These are phyloP conservation scores for Butyriboletus loyo DNA, from an alignment of 768 basidiomycete genomes.

Conservation along the genomic window DNA sequence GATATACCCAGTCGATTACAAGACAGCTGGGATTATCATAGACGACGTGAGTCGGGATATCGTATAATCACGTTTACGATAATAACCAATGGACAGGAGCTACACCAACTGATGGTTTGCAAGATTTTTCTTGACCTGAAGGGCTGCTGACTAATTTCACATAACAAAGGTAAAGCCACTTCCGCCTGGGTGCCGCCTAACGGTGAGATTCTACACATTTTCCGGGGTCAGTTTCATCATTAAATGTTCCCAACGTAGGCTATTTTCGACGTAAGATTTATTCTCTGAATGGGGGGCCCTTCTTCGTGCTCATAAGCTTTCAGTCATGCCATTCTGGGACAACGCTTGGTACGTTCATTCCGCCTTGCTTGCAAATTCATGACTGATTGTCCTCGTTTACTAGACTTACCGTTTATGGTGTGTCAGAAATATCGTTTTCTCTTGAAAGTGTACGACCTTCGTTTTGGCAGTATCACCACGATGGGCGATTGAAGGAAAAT, in stretches of 20 bases:
- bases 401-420: conserved; percentile 31
- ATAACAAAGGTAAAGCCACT: conserved; percentile 44
- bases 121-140: not conserved
- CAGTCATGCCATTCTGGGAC: conserved; percentile 51
- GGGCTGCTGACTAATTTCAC: not conserved
- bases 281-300: not conserved
- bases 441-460: not conserved
- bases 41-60: conserved; percentile 57
- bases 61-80: not conserved
- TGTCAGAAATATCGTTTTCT: not conserved
- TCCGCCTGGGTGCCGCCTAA: conserved; percentile 66
- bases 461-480: conserved; percentile 51
- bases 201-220: conserved; percentile 31
- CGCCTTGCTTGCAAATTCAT: not conserved
- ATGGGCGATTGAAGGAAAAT: conserved; percentile 48
- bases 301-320: not conserved
- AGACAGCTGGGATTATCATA: conserved; percentile 70
- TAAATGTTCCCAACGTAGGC: conserved; percentile 20
- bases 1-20: conserved; percentile 89
- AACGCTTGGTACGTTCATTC: conserved; percentile 36
- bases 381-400: not conserved
- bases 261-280: conserved; percentile 47
- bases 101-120: conserved; percentile 43
- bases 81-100: conserved; percentile 24
- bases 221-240: not conserved